phyloP scores from a whole-genome alignment of 169 alveolate species.

The Plasmodium yoelii region DNA sequence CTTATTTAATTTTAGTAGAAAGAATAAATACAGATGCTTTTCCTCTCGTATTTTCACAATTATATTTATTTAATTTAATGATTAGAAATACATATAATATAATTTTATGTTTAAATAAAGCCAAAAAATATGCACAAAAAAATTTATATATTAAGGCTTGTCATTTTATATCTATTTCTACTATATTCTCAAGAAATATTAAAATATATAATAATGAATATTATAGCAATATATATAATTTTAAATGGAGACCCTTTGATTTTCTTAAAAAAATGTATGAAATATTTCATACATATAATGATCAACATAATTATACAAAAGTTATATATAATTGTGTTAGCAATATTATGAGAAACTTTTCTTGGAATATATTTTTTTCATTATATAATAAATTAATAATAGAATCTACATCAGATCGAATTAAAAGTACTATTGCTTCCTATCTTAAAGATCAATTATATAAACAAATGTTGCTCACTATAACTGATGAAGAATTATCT shows the following conservation, averaged over 20 bases:
- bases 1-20: constrained; percentile 64
- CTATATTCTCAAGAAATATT: constrained; percentile 50
- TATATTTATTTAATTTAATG: constrained; percentile 74
- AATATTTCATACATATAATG: constrained; percentile 23
- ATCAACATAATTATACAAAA: constrained; percentile 27
- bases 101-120: constrained; percentile 61
- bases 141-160: constrained; percentile 55
- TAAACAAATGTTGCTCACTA: constrained; percentile 20
- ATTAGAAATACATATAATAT: constrained; percentile 70
- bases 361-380: constrained; percentile 58
- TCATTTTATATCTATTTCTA: constrained; percentile 43
- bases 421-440: constrained; percentile 33
- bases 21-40: constrained; percentile 27
- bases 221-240: constrained; percentile 57
- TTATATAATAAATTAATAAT: constrained; percentile 36
- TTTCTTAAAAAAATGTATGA: constrained; percentile 43
- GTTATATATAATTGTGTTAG: constrained; percentile 44
- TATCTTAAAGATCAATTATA: constrained; percentile 58
- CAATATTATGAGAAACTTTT: constrained; percentile 68
- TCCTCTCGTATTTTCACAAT: constrained; percentile 68
- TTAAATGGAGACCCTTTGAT: constrained; percentile 74
- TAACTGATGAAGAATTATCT: not conserved
- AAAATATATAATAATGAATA: constrained; percentile 15
- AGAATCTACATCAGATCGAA: constrained; percentile 17
- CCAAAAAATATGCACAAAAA: constrained; percentile 12